Base-by-base conservation (phyloP, 2,329 filamentous ascomycete genomes). In the Neurospora sp. region DNA sequence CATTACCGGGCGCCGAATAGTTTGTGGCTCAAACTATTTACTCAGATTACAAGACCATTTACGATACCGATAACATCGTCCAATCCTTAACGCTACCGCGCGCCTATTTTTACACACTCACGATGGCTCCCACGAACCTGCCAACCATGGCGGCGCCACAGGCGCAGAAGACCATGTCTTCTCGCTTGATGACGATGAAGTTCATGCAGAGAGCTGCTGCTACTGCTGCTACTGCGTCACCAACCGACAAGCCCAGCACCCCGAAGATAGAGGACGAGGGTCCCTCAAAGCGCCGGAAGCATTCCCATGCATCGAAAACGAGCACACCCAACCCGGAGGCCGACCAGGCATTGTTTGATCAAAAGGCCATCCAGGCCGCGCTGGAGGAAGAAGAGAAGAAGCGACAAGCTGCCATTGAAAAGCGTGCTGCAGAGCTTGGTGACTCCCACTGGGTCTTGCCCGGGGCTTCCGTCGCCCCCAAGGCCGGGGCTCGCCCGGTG, bases 181-280 rank as follows among this genome's bases (percentile, higher is more conserved):
- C 91, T 71, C 90, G 93, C 74, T 89, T 97, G 67, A 85, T 96
- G 77, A 94, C 92, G 43, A 97, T 97, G 93, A 97, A 97, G 83
- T 97, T 97, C 79, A 97, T 97, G 94, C 94, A 97, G 84, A 88
- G 94, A 76, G 91, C 92, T 73, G 91, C 89, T 67, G 89, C 90
- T 67, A 87, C 90, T 33, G 82, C 82, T 67, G 82, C 82, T 6
- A 52, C 70, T 68, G 78, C 71, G 7, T n/a, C 71, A 40, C 81
- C 76, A 71, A 77, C 80, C 70, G 78, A 82, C 19, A 82, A 83
- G 3, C 79, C 84, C 71, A 75, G 76, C 69, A 82, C 71, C 79
- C 86, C 73, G 77, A 83, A 70, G 76, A 80, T 71, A 75, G 80
- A 81, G 67, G 84, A 86, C 23, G 82, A 85, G 19, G 86, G 78